Percentiles rank a stretch among this genome's conserved stretches.
phyloP scores from a whole-genome alignment of 176 grass and related monocot genomes.

The Juncus inflexus region DNA sequence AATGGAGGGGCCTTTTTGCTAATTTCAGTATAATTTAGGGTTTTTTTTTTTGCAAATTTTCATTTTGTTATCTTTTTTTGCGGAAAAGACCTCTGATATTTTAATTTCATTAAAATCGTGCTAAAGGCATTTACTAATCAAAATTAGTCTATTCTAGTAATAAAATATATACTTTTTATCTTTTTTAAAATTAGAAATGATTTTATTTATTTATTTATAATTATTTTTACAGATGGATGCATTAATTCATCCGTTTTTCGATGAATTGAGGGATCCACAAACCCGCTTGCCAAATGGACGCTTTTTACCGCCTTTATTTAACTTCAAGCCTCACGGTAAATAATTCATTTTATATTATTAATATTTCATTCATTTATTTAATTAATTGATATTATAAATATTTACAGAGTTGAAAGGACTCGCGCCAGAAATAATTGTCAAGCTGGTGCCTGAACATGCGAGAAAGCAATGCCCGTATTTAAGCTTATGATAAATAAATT shows the following conservation, averaged over 20 bases:
- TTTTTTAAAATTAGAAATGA: no score
- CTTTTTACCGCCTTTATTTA: slow-evolving; percentile 70
- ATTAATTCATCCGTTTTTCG: slow-evolving; percentile 73
- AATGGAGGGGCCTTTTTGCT: background rate
- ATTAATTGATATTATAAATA: slow-evolving; percentile 11
- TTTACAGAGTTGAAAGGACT: slow-evolving; percentile 62
- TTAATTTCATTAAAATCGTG: no score
- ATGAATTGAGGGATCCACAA: slow-evolving; percentile 64
- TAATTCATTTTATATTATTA: background rate
- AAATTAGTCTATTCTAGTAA: no score
- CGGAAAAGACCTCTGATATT: no score
- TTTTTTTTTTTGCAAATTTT: background rate
- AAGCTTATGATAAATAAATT: slow-evolving; percentile 27
- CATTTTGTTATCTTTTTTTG: background rate
- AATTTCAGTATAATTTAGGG: background rate
- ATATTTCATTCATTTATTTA: slow-evolving; percentile 19
- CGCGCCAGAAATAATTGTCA: slow-evolving; percentile 44
- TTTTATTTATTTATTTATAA: background rate
- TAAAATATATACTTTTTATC: no score
- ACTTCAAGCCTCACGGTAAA: slow-evolving; percentile 82
- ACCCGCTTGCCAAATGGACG: slow-evolving; percentile 61
- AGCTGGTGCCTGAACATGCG: slow-evolving; percentile 77
- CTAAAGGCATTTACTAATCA: no score
- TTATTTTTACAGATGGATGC: slow-evolving; percentile 57
- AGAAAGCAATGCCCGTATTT: slow-evolving; percentile 35